Conservation (phyloP, 257 asterid species). For the Linaria vulgaris region DNA sequence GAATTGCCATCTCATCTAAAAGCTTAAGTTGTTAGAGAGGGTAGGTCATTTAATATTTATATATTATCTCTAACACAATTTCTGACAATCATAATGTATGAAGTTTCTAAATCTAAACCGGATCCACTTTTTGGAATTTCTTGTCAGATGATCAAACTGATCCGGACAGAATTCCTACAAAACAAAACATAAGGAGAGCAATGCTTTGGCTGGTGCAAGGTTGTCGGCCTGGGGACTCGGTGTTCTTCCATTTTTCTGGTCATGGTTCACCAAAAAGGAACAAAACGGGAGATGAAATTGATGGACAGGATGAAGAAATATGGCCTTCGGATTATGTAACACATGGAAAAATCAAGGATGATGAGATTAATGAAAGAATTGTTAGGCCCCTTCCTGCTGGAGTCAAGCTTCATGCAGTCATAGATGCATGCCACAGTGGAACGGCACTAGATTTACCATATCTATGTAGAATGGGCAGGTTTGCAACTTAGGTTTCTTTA, state of each 20-base stretch:
- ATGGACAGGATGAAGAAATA: slow-evolving; percentile 84
- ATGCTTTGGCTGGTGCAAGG: slow-evolving; percentile 91
- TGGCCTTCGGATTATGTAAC: slow-evolving; percentile 75
- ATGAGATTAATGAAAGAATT: slow-evolving; percentile 74
- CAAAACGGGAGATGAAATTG: slow-evolving; percentile 85
- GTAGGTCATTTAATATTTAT: too few species aligned
- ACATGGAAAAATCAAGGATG: slow-evolving; percentile 82
- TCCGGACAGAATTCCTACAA: slow-evolving; percentile 77
- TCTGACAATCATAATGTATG: too few species aligned
- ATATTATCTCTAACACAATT: too few species aligned
- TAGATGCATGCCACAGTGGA: slow-evolving; percentile 97
- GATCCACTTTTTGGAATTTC: too few species aligned
- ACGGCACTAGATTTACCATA: slow-evolving; percentile 74
- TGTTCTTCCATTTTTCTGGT: slow-evolving; percentile 86
- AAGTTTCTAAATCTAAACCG: too few species aligned
- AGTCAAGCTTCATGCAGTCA: slow-evolving; percentile 86
- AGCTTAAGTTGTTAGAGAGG: too few species aligned
- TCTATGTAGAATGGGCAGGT: too few species aligned
- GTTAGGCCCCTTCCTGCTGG: slow-evolving; percentile 87
- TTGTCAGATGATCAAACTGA: slow-evolving; percentile 89
- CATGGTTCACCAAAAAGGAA: slow-evolving; percentile 86
- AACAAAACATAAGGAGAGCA: slow-evolving; percentile 87
- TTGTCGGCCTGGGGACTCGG: slow-evolving; percentile 90
- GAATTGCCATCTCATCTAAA: too few species aligned
- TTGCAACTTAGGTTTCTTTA: too few species aligned